Evolutionary conservation across 2,329 filamentous ascomycete species (phyloP).

Genomic region (Cercospora janseana): DNA sequence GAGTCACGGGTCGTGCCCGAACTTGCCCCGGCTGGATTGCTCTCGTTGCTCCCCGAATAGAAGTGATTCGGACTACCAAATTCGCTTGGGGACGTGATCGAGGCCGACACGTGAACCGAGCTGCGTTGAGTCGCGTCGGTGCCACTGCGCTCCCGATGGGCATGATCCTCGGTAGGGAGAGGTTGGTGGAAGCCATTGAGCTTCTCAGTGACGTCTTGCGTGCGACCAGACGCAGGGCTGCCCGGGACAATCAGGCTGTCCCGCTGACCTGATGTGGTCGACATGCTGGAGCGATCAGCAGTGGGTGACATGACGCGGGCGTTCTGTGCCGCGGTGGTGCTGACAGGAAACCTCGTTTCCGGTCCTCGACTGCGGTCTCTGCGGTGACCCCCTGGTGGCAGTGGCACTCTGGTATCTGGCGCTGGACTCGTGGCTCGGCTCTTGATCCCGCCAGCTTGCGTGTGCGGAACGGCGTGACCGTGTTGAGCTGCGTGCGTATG

Average conservation of each 20-base stretch:
- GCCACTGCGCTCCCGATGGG: conserved; percentile 22
- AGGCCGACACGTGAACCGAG: conserved; percentile 31
- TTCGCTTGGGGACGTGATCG: conserved; percentile 31
- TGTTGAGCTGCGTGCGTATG: no score
- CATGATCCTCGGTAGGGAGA: conserved; percentile 31
- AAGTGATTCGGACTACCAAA: conserved; percentile 29
- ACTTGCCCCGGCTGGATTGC: conserved; percentile 21
- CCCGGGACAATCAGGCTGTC: conserved; percentile 80
- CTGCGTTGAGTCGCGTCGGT: conserved; percentile 27
- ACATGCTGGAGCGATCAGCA: conserved; percentile 18
- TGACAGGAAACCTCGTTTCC: conserved; percentile 76
- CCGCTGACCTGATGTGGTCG: conserved; percentile 44
- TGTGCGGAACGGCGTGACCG: no score
- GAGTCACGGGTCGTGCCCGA: conserved; percentile 12
- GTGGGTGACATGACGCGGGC: conserved; percentile 44
- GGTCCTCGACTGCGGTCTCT: conserved; percentile 71
- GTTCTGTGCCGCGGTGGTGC: conserved; percentile 49
- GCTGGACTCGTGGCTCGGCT: conserved; percentile 50
- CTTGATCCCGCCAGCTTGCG: conserved; percentile 28
- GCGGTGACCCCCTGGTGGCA: conserved; percentile 55
- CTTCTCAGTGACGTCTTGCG: conserved; percentile 20
- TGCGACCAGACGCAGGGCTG: conserved; percentile 42
- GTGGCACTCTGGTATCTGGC: conserved; percentile 39
- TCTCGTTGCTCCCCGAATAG: conserved; percentile 31
- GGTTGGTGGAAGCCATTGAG: conserved; percentile 36